phyloP scores from a whole-genome alignment of 768 basidiomycete genomes.

The Russula vinacea region DNA sequence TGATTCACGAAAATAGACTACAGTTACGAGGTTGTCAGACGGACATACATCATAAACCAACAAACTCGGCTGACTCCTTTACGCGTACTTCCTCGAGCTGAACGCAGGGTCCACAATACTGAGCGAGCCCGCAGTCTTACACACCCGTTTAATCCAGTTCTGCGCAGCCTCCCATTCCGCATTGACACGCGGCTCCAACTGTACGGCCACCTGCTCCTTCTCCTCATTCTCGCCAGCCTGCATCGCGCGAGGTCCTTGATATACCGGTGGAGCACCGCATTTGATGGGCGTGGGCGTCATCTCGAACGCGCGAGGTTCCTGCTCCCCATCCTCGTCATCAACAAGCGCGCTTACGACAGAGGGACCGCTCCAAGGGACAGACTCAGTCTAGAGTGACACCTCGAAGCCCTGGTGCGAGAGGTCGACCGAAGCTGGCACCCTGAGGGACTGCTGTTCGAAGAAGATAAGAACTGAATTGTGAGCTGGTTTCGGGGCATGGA shows the following conservation, averaged over 20 bases:
- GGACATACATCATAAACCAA: neutral
- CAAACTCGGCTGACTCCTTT: neutral
- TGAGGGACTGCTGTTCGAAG: constrained; percentile 10
- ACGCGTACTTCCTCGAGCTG: constrained; percentile 14
- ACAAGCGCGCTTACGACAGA: neutral
- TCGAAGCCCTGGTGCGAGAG: constrained; percentile 23
- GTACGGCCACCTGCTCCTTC: neutral
- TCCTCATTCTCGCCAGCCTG: neutral
- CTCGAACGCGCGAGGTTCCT: constrained; percentile 7
- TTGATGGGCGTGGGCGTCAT: constrained; percentile 15
- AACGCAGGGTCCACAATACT: constrained; percentile 22
- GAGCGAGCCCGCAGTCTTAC: constrained; percentile 16
- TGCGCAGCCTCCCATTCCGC: constrained; percentile 13
- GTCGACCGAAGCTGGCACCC: constrained; percentile 16
- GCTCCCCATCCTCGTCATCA: neutral
- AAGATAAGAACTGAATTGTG: neutral
- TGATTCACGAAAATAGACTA: neutral
- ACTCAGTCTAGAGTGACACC: constrained; percentile 13
- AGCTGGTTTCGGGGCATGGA: too few relatives aligned
- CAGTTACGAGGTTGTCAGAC: neutral
- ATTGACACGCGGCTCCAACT: constrained; percentile 9
- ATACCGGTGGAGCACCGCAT: constrained; percentile 17
- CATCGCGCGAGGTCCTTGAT: constrained; percentile 22
- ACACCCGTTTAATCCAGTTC: constrained; percentile 16
- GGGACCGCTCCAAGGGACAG: constrained; percentile 1